Evolutionary conservation across 2,329 filamentous ascomycete species (phyloP).

Genomic region (Sporothrix dimorphospora): DNA sequence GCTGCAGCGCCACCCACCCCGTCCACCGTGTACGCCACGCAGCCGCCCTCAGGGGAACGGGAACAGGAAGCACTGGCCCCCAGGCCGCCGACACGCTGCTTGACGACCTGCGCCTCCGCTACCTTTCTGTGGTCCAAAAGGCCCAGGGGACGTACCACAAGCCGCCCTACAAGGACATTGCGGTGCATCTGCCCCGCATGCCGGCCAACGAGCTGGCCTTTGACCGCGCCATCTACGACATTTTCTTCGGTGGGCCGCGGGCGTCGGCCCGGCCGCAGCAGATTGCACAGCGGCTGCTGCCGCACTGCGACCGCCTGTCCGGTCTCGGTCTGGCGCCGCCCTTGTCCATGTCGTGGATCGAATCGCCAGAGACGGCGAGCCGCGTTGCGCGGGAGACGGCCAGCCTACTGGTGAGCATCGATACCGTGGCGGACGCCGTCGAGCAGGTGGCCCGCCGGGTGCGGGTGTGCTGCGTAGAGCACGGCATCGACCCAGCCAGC

Average conservation of each 20-base stretch:
- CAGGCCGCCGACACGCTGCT: not conserved
- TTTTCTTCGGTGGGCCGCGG: not conserved
- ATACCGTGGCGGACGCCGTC: not conserved
- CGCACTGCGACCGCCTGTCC: not conserved
- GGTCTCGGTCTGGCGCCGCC: not conserved
- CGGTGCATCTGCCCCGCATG: not conserved
- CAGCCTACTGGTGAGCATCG: not conserved
- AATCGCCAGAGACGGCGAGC: not conserved
- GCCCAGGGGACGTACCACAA: not conserved
- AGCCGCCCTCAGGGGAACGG: not conserved
- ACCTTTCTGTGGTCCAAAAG: not conserved
- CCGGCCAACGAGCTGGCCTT: not conserved
- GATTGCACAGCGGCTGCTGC: not conserved
- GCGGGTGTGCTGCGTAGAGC: not conserved
- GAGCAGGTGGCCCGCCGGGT: not conserved
- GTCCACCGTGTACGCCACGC: not conserved
- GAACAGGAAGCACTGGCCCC: not conserved
- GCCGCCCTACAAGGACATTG: not conserved
- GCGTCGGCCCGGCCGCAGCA: not conserved
- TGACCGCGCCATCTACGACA: conserved; percentile 9
- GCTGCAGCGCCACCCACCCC: not conserved
- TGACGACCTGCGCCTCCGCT: not conserved
- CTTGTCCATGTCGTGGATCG: not conserved
- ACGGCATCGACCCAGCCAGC: not conserved
- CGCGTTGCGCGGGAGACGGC: too few relatives aligned